Percentiles rank a stretch among this genome's conserved stretches.
These are phyloP conservation scores for Musa itinerans DNA, from an alignment of 176 grass and related monocot genomes.

Conservation along the genomic window DNA sequence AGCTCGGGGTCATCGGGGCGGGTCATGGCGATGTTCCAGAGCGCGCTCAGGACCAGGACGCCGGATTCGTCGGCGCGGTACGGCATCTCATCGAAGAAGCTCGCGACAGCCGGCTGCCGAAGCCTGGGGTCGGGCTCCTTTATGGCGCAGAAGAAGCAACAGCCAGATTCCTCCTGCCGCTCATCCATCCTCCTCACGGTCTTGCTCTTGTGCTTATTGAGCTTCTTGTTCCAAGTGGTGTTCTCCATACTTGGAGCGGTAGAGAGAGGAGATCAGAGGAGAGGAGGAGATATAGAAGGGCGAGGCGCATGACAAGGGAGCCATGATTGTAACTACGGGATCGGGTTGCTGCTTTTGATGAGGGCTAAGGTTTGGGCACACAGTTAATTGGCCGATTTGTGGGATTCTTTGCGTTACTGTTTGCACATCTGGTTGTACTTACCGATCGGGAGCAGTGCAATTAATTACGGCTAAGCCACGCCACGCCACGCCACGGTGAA, in stretches of 20 bases:
- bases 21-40: constrained; percentile 77
- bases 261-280: not conserved
- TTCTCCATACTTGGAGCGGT: not conserved
- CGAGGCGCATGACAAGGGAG: constrained; percentile 4
- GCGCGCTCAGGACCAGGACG: constrained; percentile 29
- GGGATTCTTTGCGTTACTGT: not conserved
- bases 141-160: constrained; percentile 68
- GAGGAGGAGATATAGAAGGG: not conserved
- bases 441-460: too few relatives aligned
- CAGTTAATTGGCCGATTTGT: not conserved
- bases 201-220: not conserved
- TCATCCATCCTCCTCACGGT: not conserved
- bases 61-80: constrained; percentile 24
- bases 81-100: constrained; percentile 63
- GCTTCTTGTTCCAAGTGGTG: constrained; percentile 10
- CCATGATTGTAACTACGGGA: constrained; percentile 1
- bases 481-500: too few relatives aligned
- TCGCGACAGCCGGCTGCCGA: constrained; percentile 35
- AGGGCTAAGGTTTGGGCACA: not conserved
- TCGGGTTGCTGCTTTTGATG: constrained; percentile 16
- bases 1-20: constrained; percentile 66
- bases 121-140: constrained; percentile 43
- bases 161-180: constrained; percentile 4
- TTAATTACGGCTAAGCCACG: too few relatives aligned
- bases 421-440: too few relatives aligned